Base-by-base conservation (phyloP, 129 eudicot species). In the Flaveria bidentis region DNA sequence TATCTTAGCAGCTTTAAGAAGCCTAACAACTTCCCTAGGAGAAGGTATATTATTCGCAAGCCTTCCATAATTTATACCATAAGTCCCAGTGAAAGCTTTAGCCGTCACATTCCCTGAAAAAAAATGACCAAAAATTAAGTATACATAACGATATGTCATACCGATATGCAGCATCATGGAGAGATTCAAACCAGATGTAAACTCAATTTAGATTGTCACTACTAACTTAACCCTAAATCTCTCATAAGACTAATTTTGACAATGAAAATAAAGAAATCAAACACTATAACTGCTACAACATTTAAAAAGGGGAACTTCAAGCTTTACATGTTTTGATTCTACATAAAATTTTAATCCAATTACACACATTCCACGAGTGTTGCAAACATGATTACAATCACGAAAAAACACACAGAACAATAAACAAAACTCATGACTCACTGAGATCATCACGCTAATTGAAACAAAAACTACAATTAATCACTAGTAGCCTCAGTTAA, bases 51-150 rank as follows among this genome's bases (percentile, higher is more conserved):
- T 93, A 83, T 93, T 86, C 5, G 98, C 97, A 15, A 93, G 78
- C 81, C 98, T 82, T 56, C 98, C 98, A 42, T 93, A 93, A 78
- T 93, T 93, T 79, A 93, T 93, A 46, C 98, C 98, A 73, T 86
- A 93, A 15, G 97, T 93, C 73, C 98, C 98, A 7, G 97, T 93
- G 73, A 93, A 93, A 11, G 97, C 91, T 45, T 76, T 73, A 18
- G 80, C 84, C 7, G 50, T 53, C 73, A 72, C 52, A 41, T 74
- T 46, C 17, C 78, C 94, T 92, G 79, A 9, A 61, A 47, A 47
- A 71, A 71, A 67, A 57, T 30, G 13, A 33, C 69, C 6, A 63
- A 15, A 14, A 28, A 5, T 7, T 13, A 62, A 62, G 44, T 14
- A 62, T 11, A 0, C 36, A 60, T 60, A 25, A 25, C 17, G 39